Evolutionary conservation across 129 eudicot genomes (phyloP).

Genomic region (Chrysanthemum lavandulifolium): DNA sequence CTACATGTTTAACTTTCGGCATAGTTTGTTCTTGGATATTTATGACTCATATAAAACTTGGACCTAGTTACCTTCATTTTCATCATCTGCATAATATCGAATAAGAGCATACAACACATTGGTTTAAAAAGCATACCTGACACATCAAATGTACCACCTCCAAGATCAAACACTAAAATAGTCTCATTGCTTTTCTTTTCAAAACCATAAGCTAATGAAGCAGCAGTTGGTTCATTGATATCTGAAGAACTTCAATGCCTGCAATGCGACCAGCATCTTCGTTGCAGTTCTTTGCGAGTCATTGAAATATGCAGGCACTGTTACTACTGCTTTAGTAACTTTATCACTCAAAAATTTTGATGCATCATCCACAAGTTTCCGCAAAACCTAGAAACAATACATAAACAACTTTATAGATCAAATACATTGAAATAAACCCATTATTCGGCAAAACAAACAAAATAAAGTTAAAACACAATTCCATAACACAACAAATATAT

Average conservation of each 20-base stretch:
- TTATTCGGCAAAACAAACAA: too few species aligned
- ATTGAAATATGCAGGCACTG: slow-evolving; percentile 89
- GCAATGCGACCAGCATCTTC: slow-evolving; percentile 90
- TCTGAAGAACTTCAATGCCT: slow-evolving; percentile 79
- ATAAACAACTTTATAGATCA: too few species aligned
- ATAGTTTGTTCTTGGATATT: too few species aligned
- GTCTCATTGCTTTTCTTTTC: slow-evolving; percentile 85
- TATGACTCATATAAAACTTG: background rate
- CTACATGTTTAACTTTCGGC: background rate
- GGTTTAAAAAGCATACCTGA: slow-evolving; percentile 49
- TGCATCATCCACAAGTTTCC: slow-evolving; percentile 91
- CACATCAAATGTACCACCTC: slow-evolving; percentile 95
- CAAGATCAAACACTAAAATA: slow-evolving; percentile 81
- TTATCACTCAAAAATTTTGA: slow-evolving; percentile 79
- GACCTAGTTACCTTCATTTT: background rate
- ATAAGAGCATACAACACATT: background rate
- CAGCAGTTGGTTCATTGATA: slow-evolving; percentile 97
- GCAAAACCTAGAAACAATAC: slow-evolving; percentile 47
- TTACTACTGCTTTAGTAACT: slow-evolving; percentile 80
- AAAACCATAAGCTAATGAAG: slow-evolving; percentile 90
- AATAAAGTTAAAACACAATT: too few species aligned
- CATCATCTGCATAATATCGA: too few species aligned
- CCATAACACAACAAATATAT: too few species aligned
- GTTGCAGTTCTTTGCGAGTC: slow-evolving; percentile 94
- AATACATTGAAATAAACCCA: too few species aligned